Conservation (phyloP, 352 stramenopile genomes). For the Pelagophyceae sp. region DNA sequence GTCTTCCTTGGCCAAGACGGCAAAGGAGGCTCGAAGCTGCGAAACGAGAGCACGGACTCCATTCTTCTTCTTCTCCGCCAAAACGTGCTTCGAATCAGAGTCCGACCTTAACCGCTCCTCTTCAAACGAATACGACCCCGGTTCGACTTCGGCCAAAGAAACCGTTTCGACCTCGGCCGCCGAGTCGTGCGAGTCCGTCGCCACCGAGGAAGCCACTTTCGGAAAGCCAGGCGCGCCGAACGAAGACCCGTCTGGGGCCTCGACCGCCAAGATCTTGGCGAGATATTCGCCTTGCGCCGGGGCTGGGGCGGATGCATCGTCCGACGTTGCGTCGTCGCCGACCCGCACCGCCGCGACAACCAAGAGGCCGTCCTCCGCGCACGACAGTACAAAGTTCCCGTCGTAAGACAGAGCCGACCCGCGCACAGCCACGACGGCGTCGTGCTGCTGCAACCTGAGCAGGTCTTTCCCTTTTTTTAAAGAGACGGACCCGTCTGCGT, state of each 20-base stretch:
- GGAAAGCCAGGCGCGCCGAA: too few species aligned
- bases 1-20: slow-evolving; percentile 46
- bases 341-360: too few species aligned
- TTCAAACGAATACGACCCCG: slow-evolving; percentile 70
- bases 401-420: slow-evolving; percentile 62
- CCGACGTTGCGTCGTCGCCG: too few species aligned
- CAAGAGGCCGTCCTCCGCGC: slow-evolving; percentile 61
- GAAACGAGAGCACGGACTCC: slow-evolving; percentile 41
- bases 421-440: slow-evolving; percentile 24
- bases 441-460: slow-evolving; percentile 1
- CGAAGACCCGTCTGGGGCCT: too few species aligned
- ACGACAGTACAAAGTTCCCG: slow-evolving; percentile 61
- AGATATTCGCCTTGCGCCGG: too few species aligned
- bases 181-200: too few species aligned
- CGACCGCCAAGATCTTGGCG: too few species aligned
- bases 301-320: too few species aligned
- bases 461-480: too few species aligned
- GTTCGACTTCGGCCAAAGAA: slow-evolving; percentile 33
- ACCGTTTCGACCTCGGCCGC: too few species aligned
- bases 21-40: background rate
- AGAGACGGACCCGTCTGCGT: too few species aligned
- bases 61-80: slow-evolving; percentile 71
- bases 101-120: slow-evolving; percentile 78
- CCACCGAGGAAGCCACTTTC: too few species aligned
- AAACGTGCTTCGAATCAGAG: slow-evolving; percentile 53